These are phyloP conservation scores for Keithomyces neogunnii DNA, from an alignment of 2,329 filamentous ascomycete species.

Conservation along the genomic window DNA sequence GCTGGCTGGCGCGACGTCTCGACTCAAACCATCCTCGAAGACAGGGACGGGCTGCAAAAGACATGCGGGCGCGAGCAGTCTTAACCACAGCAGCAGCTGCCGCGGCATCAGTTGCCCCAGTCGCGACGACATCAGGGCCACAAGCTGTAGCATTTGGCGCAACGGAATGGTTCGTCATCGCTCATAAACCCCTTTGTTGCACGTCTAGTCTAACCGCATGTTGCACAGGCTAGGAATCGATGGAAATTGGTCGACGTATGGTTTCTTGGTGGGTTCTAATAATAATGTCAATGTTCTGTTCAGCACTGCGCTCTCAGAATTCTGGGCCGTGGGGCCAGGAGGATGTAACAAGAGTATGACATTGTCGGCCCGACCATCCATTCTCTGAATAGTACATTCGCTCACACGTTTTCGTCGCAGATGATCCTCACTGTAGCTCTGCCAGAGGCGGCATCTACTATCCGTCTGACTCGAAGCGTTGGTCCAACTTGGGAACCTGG, in stretches of 20 bases:
- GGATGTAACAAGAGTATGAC: conserved; percentile 44
- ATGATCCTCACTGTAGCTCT: conserved; percentile 43
- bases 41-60: not conserved
- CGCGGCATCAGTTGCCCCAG: conserved; percentile 1
- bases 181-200: not conserved
- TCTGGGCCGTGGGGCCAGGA: conserved; percentile 55
- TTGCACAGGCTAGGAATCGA: conserved; percentile 52
- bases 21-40: not conserved
- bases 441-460: conserved; percentile 53
- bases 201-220: not conserved
- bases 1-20: not conserved
- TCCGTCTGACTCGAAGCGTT: conserved; percentile 43
- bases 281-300: conserved; percentile 34
- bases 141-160: conserved; percentile 14
- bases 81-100: conserved; percentile 3
- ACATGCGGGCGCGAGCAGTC: conserved; percentile 7
- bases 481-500: conserved; percentile 51
- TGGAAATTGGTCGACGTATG: conserved; percentile 64
- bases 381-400: not conserved
- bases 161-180: conserved; percentile 13
- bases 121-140: not conserved
- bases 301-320: conserved; percentile 62
- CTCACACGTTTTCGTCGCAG: conserved; percentile 17
- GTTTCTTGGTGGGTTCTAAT: conserved; percentile 38
- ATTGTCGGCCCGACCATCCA: not conserved